Evolutionary conservation across 2,329 filamentous ascomycete genomes (phyloP), one percentile per base, ranked within the genome.

Genomic region (Fusarium sp.): DNA sequence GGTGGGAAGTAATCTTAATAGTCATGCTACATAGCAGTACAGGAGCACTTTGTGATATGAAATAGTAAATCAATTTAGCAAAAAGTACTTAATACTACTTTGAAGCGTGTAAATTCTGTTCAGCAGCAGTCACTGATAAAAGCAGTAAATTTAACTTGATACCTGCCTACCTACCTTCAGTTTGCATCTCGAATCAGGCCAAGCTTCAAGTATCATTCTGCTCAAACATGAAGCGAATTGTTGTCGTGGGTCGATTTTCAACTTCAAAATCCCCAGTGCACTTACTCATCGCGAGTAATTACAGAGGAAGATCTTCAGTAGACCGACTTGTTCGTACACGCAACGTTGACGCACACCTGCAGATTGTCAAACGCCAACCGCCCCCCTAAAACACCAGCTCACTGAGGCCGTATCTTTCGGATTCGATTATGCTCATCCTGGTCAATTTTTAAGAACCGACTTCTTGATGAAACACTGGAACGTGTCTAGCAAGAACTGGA

Each of bases 391-490:
- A 27, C 24, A 27, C 24, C 24, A 27, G 24, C 24, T 27, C 24
- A 27, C 24, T 27, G 24, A 27, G 24, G 24, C 24, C 24, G 24
- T 27, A 27, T 27, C 24, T 27, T 27, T 6, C 24, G 24, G 3
- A 4, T 27, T 27, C 24, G 24, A 27, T 27, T 27, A 27, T 27
- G 24, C 24, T 27, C 24, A 27, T 27, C 24, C 24, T 27, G 4
- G 24, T 27, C n/a, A 6, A 5, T 27, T 27, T 27, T 27, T 0
- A 35, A 76, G 69, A 2, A 69, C 65, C 14, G 67, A 74, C 1
- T 75, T 75, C 1, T 65, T 59, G 6, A 74, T 72, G 45, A 68
- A 69, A 2, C 74, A 74, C 75, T 70, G 75, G 4, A 72, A 77
- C 0, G 66, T 77, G 24, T 77, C 72, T 2, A 48, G 60, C 11